phyloP scores from a whole-genome alignment of 352 stramenopile species.

The Globisporangium okanoganense region DNA sequence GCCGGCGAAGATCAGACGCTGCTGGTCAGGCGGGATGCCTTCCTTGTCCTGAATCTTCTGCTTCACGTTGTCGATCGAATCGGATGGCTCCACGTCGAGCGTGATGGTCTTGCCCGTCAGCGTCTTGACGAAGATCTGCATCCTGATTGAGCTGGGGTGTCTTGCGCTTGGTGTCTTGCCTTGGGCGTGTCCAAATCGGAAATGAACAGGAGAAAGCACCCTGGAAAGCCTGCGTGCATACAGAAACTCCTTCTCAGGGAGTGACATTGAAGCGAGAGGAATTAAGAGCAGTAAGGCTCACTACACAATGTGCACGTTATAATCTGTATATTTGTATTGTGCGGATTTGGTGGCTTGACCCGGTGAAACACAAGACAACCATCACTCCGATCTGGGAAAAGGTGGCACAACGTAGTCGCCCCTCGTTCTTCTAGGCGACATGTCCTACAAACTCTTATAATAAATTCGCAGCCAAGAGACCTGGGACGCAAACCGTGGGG shows the following conservation, averaged over 20 bases:
- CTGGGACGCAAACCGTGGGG: constrained; percentile 9
- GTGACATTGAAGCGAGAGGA: neutral
- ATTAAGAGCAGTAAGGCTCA: neutral
- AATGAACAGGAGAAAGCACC: constrained; percentile 12
- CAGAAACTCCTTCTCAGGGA: constrained; percentile 5
- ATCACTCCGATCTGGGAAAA: constrained; percentile 13
- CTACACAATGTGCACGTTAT: neutral
- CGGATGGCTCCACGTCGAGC: constrained; percentile 89
- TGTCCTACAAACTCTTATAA: neutral
- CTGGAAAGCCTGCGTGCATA: neutral
- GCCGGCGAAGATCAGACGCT: constrained; percentile 95
- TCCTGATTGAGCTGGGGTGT: constrained; percentile 91
- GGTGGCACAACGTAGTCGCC: neutral
- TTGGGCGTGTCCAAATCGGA: constrained; percentile 10
- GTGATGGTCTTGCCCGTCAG: constrained; percentile 91
- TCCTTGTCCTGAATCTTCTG: constrained; percentile 93
- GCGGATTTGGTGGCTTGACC: neutral
- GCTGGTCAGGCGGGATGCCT: constrained; percentile 93
- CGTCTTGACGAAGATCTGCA: constrained; percentile 93
- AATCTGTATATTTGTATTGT: neutral
- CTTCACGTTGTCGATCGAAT: constrained; percentile 97
- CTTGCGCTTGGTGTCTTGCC: constrained; percentile 7
- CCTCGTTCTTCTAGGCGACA: constrained; percentile 12
- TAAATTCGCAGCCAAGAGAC: neutral
- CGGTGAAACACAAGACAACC: neutral